Conservation (phyloP, 2,329 filamentous ascomycete genomes). For the Stachybotrys chlorohalonatus region DNA sequence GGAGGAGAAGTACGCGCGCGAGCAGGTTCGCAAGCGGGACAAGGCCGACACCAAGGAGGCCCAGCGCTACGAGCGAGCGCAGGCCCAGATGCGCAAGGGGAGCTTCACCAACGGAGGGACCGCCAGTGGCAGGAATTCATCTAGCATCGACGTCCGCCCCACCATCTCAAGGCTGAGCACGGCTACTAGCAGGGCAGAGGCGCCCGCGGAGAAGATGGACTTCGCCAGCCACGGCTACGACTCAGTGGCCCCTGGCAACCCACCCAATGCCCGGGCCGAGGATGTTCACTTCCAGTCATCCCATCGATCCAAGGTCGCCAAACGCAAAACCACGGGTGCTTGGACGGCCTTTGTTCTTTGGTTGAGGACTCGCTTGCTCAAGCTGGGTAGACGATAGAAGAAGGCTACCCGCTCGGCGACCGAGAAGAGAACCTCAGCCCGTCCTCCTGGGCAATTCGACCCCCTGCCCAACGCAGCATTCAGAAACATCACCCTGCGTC, state of each 20-base stretch:
- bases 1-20: conserved; percentile 52
- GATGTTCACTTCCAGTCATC: conserved; percentile 34
- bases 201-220: conserved; percentile 29
- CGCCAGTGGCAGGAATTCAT: conserved; percentile 22
- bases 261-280: conserved; percentile 22
- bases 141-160: conserved; percentile 18
- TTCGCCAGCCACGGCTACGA: conserved; percentile 40
- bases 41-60: conserved; percentile 50
- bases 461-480: neutral
- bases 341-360: conserved; percentile 58
- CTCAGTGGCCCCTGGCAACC: conserved; percentile 21
- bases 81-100: conserved; percentile 31
- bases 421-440: neutral
- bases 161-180: conserved; percentile 18
- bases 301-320: conserved; percentile 37
- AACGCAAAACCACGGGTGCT: conserved; percentile 50
- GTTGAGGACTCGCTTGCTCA: conserved; percentile 45
- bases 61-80: conserved; percentile 37
- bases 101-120: conserved; percentile 22
- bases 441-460: neutral
- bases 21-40: conserved; percentile 49
- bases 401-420: conserved; percentile 10
- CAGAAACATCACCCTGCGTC: neutral
- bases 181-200: conserved; percentile 9
- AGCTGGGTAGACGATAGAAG: conserved; percentile 29